Base-by-base conservation (phyloP, 2,329 filamentous ascomycete genomes). In the Calcarisporium arbuscula region DNA sequence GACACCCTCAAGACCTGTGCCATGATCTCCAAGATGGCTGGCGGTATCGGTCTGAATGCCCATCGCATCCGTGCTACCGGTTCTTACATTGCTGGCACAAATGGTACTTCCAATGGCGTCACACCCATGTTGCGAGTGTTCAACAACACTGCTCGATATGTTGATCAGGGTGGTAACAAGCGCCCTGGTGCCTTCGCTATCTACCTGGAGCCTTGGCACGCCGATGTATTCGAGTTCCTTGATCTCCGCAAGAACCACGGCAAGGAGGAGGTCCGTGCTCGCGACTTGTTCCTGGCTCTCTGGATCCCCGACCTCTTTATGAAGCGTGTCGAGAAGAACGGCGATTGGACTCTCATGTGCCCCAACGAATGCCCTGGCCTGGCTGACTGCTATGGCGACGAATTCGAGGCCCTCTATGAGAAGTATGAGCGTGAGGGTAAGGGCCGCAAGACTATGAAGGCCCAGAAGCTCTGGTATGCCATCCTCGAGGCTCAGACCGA, bases 281-380 rank as follows among this genome's bases (percentile, higher is more conserved):
- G 92, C 57, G 92, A 98, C 61, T 75, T 98, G 33, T 98, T 98
- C 79, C 87, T 95, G 44, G 92, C 90, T 40, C 76, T 98, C 32
- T 98, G 92, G 92, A 95, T 95, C 39, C 89, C 92, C 12, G 92
- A 98, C 70, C 77, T 98, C 29, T 98, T 98, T 79, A 98, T 98
- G 92, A 94, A 95, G 75, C 88, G 92, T 61, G 90, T 98, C 37
- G 88, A 98, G 68, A 82, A 87, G 72, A 98, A 98, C 61, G 83
- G 79, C 38, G 84, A 92, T 41, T 98, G 92, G 92, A 96, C 92
- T 14, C 73, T 98, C 28, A 95, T 98, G 83, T 98, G 92, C 64
- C 92, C 92, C 44, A 94, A 94, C 54, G 92, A 98, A 65, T 92
- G 87, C 55, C 85, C 90, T 39, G 92, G 90, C 39, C 77, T 98